phyloP scores from a whole-genome alignment of 148 eudicot species.

The Cornus suecica region DNA sequence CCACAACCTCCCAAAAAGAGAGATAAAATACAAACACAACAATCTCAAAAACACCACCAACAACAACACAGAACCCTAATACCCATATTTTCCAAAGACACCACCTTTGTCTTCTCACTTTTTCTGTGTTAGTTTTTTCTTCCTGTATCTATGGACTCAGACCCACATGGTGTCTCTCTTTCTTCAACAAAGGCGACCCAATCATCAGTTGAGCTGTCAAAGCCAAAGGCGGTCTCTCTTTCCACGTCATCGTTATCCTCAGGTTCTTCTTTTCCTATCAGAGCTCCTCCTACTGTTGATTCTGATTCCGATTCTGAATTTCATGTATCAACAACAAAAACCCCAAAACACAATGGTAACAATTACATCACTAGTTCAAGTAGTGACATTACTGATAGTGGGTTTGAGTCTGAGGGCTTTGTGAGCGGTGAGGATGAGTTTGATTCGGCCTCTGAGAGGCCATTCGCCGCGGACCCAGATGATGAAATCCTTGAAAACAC shows the following conservation, averaged over 20 bases:
- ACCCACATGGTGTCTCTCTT: conserved; percentile 16
- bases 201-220: neutral
- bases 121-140: neutral
- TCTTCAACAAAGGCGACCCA: conserved; percentile 19
- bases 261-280: conserved; percentile 36
- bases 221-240: neutral
- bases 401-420: conserved; percentile 34
- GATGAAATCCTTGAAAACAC: conserved; percentile 21
- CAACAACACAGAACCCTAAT: conserved; percentile 33
- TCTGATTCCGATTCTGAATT: conserved; percentile 46
- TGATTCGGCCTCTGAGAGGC: conserved; percentile 25
- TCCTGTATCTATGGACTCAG: conserved; percentile 25
- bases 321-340: conserved; percentile 21
- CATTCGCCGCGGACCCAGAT: conserved; percentile 23
- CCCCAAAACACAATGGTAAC: conserved; percentile 13
- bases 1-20: neutral
- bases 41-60: conserved; percentile 22
- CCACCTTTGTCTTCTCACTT: neutral
- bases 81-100: conserved; percentile 17
- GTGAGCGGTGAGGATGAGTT: conserved; percentile 35
- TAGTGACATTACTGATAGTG: conserved; percentile 29
- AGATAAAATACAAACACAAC: neutral
- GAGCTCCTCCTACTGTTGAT: conserved; percentile 59
- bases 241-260: conserved; percentile 24
- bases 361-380: conserved; percentile 15